phyloP scores from a whole-genome alignment of 2,329 filamentous ascomycete genomes.

The Aspergillus japonicus region DNA sequence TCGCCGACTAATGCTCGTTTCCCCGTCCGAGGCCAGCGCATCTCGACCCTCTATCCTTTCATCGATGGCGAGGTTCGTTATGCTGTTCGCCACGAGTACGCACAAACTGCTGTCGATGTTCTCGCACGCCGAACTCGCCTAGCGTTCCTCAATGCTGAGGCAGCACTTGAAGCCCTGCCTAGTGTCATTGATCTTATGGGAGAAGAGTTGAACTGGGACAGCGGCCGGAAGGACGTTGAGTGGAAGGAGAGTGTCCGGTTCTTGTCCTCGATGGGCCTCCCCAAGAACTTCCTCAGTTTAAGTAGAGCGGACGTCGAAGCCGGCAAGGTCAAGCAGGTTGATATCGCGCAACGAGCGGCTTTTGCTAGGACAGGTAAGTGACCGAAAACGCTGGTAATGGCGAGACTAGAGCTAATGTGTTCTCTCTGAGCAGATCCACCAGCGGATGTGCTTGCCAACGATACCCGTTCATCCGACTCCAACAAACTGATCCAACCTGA shows the following conservation, averaged over 20 bases:
- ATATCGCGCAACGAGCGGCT: constrained; percentile 40
- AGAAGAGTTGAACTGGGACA: constrained; percentile 77
- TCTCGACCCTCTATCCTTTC: constrained; percentile 80
- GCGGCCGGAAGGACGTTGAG: constrained; percentile 69
- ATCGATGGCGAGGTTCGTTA: constrained; percentile 90
- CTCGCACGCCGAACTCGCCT: constrained; percentile 80
- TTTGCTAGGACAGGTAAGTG: constrained; percentile 45
- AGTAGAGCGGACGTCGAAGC: constrained; percentile 60
- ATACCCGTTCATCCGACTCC: constrained; percentile 25
- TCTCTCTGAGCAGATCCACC: constrained; percentile 15
- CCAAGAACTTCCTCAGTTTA: constrained; percentile 56
- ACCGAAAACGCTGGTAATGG: neutral
- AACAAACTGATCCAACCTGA: constrained; percentile 48
- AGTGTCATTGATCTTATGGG: constrained; percentile 85
- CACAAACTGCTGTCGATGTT: constrained; percentile 85
- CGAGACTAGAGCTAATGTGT: neutral
- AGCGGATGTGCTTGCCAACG: constrained; percentile 43
- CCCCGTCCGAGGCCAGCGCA: constrained; percentile 77
- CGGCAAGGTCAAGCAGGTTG: constrained; percentile 50
- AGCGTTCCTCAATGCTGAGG: constrained; percentile 89
- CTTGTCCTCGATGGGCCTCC: constrained; percentile 62
- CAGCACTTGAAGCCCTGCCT: constrained; percentile 81
- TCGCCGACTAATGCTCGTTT: constrained; percentile 74
- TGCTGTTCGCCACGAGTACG: constrained; percentile 84
- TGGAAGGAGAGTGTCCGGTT: constrained; percentile 70